Base-by-base conservation (phyloP, 2,329 filamentous ascomycete genomes). In the Lasiodiplodia theobromae region DNA sequence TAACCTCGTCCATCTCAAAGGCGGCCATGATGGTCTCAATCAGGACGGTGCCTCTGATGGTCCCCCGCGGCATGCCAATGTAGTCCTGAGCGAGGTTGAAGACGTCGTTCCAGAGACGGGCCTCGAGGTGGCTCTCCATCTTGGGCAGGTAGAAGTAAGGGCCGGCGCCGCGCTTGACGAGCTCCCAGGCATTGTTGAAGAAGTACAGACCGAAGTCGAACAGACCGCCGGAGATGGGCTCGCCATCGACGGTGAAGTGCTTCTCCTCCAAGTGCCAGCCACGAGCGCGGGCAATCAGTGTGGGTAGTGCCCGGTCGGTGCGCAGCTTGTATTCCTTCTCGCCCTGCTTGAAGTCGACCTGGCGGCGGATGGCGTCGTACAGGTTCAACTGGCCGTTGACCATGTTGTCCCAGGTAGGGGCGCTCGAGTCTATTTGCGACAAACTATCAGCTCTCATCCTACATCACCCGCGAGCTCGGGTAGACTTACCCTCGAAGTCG, bases 201-300 rank as follows among this genome's bases (percentile, higher is more conserved):
- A 99, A 98, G 87, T 98, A 98, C 65, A 98, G 88, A 78, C 96
- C 96, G 80, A 98, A 99, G 84, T 99, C 96, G 81, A 98, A 98
- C 69, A 99, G 88, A 71, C 89, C 88, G 69, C 91, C 96, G 28
- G 94, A 97, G 75, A 98, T 96, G 77, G 96, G 90, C 86, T 97
- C 94, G 71, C 94, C 95, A 74, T 98, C 94, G 63, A 98, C 90
- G 34, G 93, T 97, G 81, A 99, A 90, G 83, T 98, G 96, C 88
- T 97, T 97, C 89, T 99, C 96, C 70, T 97, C 94, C 68, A 99
- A 86, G 82, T 99, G 96, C 96, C 96, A 99, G 78, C 96, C 96
- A 82, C 96, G 91, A 67, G 96, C 93, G 77, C 96, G 93, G 69
- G 95, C 92, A 77, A 99, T 97, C 67, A 99, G 88, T 18, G 96